Conservation (phyloP, 176 grass and related monocot species). For the Avena atlantica region DNA sequence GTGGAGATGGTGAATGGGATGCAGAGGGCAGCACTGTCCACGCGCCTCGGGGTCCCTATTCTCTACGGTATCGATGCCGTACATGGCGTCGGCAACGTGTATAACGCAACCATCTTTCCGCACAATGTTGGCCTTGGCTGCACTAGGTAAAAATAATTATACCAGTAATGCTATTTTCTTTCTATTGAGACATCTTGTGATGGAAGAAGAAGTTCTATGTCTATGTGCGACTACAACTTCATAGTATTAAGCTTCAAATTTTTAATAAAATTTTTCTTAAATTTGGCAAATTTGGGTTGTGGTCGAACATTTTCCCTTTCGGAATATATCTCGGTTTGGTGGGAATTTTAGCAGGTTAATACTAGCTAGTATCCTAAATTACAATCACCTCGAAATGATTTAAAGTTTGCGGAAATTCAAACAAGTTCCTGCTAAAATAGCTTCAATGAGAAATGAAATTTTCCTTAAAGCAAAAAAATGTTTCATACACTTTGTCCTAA, state of each 20-base stretch:
- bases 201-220: not conserved
- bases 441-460: not conserved
- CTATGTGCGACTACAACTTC: not conserved
- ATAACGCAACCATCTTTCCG: conserved; percentile 76
- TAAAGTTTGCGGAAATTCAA: not conserved
- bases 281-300: not conserved
- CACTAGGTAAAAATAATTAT: conserved; percentile 40
- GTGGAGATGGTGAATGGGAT: conserved; percentile 55
- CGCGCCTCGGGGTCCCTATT: conserved; percentile 71
- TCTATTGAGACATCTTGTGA: not conserved
- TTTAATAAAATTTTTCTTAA: no score
- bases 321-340: not conserved
- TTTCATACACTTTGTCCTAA: not conserved
- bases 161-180: not conserved
- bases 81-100: conserved; percentile 75
- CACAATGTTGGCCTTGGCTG: conserved; percentile 76
- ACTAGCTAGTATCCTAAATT: not conserved
- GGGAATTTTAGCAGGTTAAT: not conserved
- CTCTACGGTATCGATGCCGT: conserved; percentile 78
- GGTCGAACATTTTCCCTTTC: not conserved
- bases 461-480: not conserved
- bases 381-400: not conserved
- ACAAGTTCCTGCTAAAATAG: not conserved
- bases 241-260: not conserved
- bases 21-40: conserved; percentile 49